phyloP scores from a whole-genome alignment of 2,329 filamentous ascomycete species.

The Epichloe typhina region DNA sequence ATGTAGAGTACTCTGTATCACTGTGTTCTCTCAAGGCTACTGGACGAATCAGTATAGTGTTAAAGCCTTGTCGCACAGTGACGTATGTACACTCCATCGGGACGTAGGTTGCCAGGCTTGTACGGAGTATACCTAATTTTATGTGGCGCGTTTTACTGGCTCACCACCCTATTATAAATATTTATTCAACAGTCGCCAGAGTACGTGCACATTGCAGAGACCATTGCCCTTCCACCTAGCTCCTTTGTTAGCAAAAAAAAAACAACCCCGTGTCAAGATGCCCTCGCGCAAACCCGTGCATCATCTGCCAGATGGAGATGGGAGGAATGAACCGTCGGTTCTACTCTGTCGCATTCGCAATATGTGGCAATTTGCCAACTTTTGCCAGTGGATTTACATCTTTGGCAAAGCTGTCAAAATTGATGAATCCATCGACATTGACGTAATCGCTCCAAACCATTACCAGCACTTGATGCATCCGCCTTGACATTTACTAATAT shows the following conservation, averaged over 20 bases:
- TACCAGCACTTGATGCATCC: not conserved
- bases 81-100: no score
- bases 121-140: no score
- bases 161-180: no score
- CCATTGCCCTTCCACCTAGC: not conserved
- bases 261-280: slow-evolving; percentile 2
- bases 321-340: not conserved
- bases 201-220: not conserved
- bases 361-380: slow-evolving; percentile 90
- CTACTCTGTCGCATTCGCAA: slow-evolving; percentile 61
- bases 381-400: slow-evolving; percentile 80
- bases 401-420: slow-evolving; percentile 88
- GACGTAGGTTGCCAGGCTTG: no score
- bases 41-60: no score
- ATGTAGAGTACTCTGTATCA: no score
- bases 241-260: not conserved
- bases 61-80: no score
- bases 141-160: no score
- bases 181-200: not conserved
- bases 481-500: not conserved
- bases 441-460: slow-evolving; percentile 41
- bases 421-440: slow-evolving; percentile 75
- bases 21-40: no score
- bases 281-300: slow-evolving; percentile 6
- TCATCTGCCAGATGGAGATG: slow-evolving; percentile 1